Conservation (phyloP, 202 grass and related monocot genomes). For the Schoenoplectus triqueter region DNA sequence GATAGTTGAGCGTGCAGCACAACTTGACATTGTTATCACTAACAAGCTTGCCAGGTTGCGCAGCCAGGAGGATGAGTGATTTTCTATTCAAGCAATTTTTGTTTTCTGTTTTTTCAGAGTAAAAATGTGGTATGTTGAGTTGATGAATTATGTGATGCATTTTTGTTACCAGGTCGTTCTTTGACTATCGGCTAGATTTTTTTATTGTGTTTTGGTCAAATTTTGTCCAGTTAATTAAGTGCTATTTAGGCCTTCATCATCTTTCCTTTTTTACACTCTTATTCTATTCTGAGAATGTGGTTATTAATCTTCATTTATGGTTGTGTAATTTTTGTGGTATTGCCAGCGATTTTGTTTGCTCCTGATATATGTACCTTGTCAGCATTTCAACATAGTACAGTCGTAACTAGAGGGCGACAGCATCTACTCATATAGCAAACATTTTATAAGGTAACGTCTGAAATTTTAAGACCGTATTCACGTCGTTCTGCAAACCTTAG, state of each 20-base stretch:
- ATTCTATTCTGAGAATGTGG: background rate
- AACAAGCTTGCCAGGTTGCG: slow-evolving; percentile 75
- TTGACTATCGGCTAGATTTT: background rate
- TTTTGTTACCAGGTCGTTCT: slow-evolving; percentile 13
- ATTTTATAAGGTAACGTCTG: background rate
- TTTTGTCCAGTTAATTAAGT: background rate
- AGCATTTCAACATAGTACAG: background rate
- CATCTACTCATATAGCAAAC: background rate
- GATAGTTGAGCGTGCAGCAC: slow-evolving; percentile 80
- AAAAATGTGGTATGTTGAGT: background rate
- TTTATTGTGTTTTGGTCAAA: background rate
- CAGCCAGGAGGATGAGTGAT: slow-evolving; percentile 91
- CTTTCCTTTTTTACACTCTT: background rate
- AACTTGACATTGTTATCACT: slow-evolving; percentile 76
- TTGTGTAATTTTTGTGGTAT: background rate
- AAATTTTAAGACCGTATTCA: background rate
- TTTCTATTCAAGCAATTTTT: background rate
- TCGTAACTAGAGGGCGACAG: background rate
- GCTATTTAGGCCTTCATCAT: background rate
- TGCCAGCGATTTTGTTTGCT: background rate
- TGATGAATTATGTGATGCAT: slow-evolving; percentile 4
- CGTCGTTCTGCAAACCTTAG: background rate
- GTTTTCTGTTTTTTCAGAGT: background rate
- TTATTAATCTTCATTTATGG: background rate
- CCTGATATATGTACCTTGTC: background rate